Evolutionary conservation across 176 grass and related monocot species (phyloP), one percentile per base, ranked within the genome.

Genomic region (Poa annua): DNA sequence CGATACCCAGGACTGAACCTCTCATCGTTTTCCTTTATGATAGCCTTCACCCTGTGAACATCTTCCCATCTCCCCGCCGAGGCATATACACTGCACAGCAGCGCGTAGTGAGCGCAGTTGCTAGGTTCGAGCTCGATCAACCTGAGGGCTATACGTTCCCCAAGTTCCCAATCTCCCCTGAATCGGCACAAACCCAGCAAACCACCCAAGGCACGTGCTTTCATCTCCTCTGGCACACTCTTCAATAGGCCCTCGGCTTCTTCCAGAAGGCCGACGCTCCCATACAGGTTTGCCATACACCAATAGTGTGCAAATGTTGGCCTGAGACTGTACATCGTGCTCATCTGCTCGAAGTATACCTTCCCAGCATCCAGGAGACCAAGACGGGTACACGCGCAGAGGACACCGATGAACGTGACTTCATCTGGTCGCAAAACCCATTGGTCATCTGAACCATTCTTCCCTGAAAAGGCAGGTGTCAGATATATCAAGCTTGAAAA

Each of bases 221-320:
- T 87, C 39, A 84, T 16, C 57, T 95, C 88, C 19, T 84, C 87
- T 7, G 90, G 87, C 38, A 88, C 82, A 15, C 41, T 59, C 63
- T 20, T 77, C 81, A 93, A 57, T 20, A 90, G 15, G 24, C 51
- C 24, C 59, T 76, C 82, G 0, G 78, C 85, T 71, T 93, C 85
- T 76, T 88, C 72, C 24, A 86, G 42, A 79, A 90, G 84, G 3
- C 88, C 88, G 64, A 85, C 81, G 59, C 82, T 83, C 7, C 83
- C 85, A 86, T 88, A 92, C 3, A 90, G 84, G 72, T 95, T 92
- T 12, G 90, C 92, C 89, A 95, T 84, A 62, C 92, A 95, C 92
- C 92, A 95, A 67, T 86, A 90, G 81, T 95, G 90, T 0, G 90
- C 88, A 64, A 95, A 95, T 68, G 88, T 86, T 3, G 85, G 90